Evolutionary conservation across 192 early-diverging fungal genomes (phyloP).

Genomic region (Radiomyces spectabilis): DNA sequence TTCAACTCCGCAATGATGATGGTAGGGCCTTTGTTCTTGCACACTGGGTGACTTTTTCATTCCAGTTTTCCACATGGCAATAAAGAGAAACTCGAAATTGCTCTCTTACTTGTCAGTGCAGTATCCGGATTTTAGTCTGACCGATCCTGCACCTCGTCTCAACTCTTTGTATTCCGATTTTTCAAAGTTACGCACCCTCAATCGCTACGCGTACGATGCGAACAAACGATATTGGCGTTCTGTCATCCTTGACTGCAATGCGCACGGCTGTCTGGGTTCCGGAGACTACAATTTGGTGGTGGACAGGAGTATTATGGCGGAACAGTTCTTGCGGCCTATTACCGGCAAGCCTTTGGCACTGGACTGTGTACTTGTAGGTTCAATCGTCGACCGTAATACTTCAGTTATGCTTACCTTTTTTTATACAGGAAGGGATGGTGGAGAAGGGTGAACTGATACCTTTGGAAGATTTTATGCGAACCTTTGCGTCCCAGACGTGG

Average conservation of each 20-base stretch:
- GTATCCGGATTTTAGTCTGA: conserved; percentile 4
- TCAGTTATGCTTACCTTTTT: not conserved
- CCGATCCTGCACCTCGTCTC: conserved; percentile 12
- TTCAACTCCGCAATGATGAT: too few species aligned
- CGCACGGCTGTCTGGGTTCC: not conserved
- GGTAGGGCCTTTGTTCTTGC: too few species aligned
- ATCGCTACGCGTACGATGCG: conserved; percentile 32
- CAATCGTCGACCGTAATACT: not conserved
- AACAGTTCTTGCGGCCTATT: not conserved
- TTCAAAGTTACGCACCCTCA: conserved; percentile 29
- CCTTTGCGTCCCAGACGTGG: too few species aligned
- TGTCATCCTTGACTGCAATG: not conserved
- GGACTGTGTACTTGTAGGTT: not conserved
- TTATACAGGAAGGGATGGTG: not conserved
- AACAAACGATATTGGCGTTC: conserved; percentile 24
- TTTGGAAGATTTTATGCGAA: too few species aligned
- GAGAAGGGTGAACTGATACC: not conserved
- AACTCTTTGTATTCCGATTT: conserved; percentile 38
- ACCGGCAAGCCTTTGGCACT: not conserved
- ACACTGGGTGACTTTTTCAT: too few species aligned
- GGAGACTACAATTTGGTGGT: not conserved
- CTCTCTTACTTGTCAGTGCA: conserved; percentile 1
- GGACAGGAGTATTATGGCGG: not conserved
- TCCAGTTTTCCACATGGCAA: conserved; percentile 5
- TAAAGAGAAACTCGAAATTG: conserved; percentile 1